Conservation (phyloP, 2,329 filamentous ascomycete genomes). For the Fusarium globosum region DNA sequence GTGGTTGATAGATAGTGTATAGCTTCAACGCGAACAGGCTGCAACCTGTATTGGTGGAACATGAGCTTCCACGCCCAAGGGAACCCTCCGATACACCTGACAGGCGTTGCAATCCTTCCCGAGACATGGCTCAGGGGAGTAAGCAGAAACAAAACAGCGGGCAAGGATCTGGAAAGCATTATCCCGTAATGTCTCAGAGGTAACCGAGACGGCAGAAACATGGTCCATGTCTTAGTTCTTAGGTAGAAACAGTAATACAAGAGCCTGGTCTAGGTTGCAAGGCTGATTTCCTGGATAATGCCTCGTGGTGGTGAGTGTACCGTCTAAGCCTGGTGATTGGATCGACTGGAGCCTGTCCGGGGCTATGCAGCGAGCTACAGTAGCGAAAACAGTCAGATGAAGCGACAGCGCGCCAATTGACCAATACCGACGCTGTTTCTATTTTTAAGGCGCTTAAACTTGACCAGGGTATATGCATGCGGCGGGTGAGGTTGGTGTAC, state of each 20-base stretch:
- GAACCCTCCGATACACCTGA: conserved; percentile 2
- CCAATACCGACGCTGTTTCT: conserved; percentile 30
- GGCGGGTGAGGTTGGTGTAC: conserved; percentile 16
- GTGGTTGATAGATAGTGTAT: conserved; percentile 7
- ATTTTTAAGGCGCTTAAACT: conserved; percentile 46
- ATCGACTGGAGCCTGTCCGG: conserved; percentile 13
- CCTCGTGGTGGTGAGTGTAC: conserved; percentile 30
- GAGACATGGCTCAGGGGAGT: conserved; percentile 26
- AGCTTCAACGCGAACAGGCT: conserved; percentile 9
- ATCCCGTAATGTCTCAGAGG: conserved; percentile 27
- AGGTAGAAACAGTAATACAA: conserved; percentile 3
- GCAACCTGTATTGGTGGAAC: conserved; percentile 26
- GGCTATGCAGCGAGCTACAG: conserved; percentile 37
- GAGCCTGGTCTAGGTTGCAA: conserved; percentile 25
- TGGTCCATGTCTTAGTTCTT: conserved; percentile 11
- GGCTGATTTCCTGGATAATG: conserved; percentile 39
- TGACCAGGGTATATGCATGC: conserved; percentile 14
- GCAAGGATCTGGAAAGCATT: conserved; percentile 21
- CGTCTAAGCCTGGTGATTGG: conserved; percentile 20
- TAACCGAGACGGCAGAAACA: conserved; percentile 32
- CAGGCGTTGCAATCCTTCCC: conserved; percentile 31
- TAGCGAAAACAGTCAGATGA: conserved; percentile 33
- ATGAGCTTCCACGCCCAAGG: background rate
- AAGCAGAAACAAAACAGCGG: conserved; percentile 12
- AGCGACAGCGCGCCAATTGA: conserved; percentile 38